Conservation (phyloP, 306 rosid species). For the Inga leiocalycina region DNA sequence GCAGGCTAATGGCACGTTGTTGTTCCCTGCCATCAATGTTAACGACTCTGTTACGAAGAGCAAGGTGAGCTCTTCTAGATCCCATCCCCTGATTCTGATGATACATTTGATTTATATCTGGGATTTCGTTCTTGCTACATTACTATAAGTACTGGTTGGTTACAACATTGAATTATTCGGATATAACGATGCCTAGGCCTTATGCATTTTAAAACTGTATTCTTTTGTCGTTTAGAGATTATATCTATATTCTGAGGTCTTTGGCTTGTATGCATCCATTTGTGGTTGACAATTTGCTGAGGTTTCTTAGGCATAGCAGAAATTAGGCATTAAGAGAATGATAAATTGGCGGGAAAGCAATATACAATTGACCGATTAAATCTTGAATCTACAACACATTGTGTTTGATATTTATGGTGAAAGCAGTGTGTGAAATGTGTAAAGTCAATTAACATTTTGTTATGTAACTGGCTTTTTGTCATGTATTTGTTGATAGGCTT, state of each 20-base stretch:
- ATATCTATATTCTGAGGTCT: not conserved
- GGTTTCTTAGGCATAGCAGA: not conserved
- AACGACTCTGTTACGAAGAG: conserved; percentile 98
- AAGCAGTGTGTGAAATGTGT: not conserved
- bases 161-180: not conserved
- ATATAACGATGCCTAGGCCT: not conserved
- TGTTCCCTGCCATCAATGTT: conserved; percentile 96
- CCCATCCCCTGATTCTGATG: not conserved
- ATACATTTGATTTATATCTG: conserved; percentile 26
- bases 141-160: too few species aligned
- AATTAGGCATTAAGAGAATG: not conserved
- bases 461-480: not conserved
- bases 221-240: not conserved
- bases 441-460: not conserved
- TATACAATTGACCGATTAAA: not conserved
- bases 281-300: not conserved
- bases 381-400: not conserved
- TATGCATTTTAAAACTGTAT: not conserved
- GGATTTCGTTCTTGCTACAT: not conserved
- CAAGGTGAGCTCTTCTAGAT: conserved; percentile 61
- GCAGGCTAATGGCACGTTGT: conserved; percentile 70
- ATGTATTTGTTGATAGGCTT: not conserved
- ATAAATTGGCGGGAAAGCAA: not conserved
- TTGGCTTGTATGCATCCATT: not conserved
- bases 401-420: not conserved